Percentiles rank a stretch among this genome's conserved stretches.
These are phyloP conservation scores for Cochlearia excelsa DNA, from an alignment of 345 rosid genomes.

Conservation along the genomic window DNA sequence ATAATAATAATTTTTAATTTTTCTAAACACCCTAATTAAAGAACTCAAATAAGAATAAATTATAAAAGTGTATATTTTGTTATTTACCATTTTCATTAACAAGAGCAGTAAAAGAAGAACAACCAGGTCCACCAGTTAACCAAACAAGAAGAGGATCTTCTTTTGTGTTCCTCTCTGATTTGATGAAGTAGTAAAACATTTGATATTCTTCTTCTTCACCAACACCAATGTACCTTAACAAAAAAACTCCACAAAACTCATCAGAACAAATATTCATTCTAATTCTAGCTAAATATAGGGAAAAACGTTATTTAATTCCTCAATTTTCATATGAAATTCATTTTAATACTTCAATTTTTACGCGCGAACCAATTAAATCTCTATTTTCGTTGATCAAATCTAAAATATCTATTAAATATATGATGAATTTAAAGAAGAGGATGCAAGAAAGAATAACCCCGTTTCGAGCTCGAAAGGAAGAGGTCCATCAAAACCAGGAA, in stretches of 20 bases:
- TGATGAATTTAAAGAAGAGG: too few relatives aligned
- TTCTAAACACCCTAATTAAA: background rate
- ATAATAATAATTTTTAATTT: background rate
- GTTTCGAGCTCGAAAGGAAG: background rate
- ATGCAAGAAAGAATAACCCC: background rate
- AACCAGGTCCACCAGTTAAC: slow-evolving; percentile 44
- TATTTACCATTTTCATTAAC: slow-evolving; percentile 28
- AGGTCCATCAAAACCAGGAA: background rate
- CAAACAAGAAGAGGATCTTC: slow-evolving; percentile 39
- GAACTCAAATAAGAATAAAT: background rate
- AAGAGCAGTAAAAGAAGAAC: slow-evolving; percentile 40
- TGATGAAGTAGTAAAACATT: slow-evolving; percentile 40
- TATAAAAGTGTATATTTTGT: background rate
- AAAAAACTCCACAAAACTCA: background rate
- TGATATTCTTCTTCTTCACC: slow-evolving; percentile 37
- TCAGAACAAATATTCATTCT: background rate
- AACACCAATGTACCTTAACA: slow-evolving; percentile 37
- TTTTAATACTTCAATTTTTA: too few relatives aligned
- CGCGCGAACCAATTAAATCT: too few relatives aligned
- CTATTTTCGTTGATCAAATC: too few relatives aligned
- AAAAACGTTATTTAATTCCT: too few relatives aligned
- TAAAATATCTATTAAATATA: too few relatives aligned
- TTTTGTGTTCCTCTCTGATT: slow-evolving; percentile 36
- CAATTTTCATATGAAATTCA: too few relatives aligned
- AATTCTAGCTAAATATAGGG: background rate